A percentile compares a stretch with the other conserved stretches of the same genome.
These are phyloP conservation scores for Vachellia collinsii DNA, from an alignment of 306 rosid genomes.

Conservation along the genomic window DNA sequence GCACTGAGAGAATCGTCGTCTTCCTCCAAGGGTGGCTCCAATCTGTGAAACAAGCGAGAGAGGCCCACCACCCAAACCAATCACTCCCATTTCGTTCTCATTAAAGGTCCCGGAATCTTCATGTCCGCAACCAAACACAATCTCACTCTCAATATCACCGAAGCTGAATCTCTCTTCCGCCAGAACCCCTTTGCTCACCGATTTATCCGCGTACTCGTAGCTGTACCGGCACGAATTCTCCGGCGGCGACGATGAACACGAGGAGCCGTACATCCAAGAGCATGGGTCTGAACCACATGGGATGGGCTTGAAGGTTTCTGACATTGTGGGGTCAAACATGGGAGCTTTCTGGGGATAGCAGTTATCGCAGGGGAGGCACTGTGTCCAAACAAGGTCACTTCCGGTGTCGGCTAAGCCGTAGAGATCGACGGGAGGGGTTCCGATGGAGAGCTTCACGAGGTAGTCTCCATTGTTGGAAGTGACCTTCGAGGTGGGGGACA, in stretches of 20 bases:
- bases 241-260: conserved; percentile 36
- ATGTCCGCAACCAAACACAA: conserved; percentile 64
- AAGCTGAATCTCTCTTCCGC: too few relatives aligned
- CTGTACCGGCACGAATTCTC: conserved; percentile 48
- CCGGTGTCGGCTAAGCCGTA: conserved; percentile 68
- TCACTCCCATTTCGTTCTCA: conserved; percentile 64
- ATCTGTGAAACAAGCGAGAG: conserved; percentile 62
- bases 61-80: conserved; percentile 64
- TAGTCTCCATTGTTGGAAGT: conserved; percentile 58
- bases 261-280: too few relatives aligned
- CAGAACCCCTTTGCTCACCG: conserved; percentile 48
- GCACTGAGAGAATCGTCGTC: conserved; percentile 58
- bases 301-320: conserved; percentile 46
- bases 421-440: conserved; percentile 61
- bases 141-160: conserved; percentile 38
- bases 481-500: conserved; percentile 27
- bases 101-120: conserved; percentile 53
- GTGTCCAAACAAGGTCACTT: conserved; percentile 65
- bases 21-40: conserved; percentile 45
- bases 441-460: conserved; percentile 57
- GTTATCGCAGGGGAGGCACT: conserved; percentile 51
- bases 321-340: conserved; percentile 50
- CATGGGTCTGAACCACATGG: conserved; percentile 56
- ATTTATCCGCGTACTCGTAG: conserved; percentile 48
- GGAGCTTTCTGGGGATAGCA: conserved; percentile 58